phyloP scores from a whole-genome alignment of 163 green algal genomes.

The Coccomyxa subellipsoidea region DNA sequence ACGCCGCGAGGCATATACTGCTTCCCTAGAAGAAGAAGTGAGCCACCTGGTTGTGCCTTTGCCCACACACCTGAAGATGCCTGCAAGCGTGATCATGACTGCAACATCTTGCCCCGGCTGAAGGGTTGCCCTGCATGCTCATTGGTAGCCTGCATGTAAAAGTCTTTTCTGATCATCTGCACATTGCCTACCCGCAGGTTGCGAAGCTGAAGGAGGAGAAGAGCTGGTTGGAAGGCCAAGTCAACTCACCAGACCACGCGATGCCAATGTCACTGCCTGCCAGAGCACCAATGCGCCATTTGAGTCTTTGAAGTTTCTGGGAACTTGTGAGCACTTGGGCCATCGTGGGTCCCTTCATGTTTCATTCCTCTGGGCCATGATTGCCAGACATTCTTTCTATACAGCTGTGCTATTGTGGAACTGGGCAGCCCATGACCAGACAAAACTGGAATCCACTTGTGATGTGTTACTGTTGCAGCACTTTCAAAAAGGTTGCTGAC shows the following conservation, averaged over 20 bases:
- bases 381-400: no score
- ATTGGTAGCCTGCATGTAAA: no score
- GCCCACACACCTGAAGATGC: background rate
- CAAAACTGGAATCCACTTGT: no score
- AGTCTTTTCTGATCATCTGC: background rate
- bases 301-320: background rate
- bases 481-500: no score
- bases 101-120: background rate
- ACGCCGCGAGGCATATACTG: constrained; percentile 16
- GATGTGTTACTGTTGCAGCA: no score
- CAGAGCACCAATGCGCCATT: background rate
- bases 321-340: no score
- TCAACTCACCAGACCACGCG: background rate
- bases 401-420: no score
- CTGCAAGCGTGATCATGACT: background rate
- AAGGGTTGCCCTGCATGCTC: no score
- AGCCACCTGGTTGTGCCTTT: background rate
- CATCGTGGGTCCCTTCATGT: no score
- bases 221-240: constrained; percentile 20
- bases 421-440: no score
- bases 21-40: constrained; percentile 23
- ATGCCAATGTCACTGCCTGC: background rate
- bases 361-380: no score
- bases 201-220: constrained; percentile 18
- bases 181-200: constrained; percentile 17